Evolutionary conservation across 345 rosid species (phyloP).

Genomic region (Noccaea caerulescens): DNA sequence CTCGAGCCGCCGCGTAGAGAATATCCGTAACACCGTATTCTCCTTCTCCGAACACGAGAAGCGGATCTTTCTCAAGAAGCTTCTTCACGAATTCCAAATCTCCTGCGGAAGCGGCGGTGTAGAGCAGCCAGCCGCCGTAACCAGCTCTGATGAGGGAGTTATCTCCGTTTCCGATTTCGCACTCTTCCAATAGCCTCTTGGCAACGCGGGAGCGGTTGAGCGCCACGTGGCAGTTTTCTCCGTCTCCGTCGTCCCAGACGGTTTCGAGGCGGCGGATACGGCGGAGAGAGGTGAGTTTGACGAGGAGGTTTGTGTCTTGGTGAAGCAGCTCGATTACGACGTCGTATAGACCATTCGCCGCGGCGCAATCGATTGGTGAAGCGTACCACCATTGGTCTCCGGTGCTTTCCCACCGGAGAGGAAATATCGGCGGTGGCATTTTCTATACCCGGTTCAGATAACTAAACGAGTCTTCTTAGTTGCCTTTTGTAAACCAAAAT

Average conservation of each 20-base stretch:
- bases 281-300: conserved; percentile 95
- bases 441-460: conserved; percentile 15
- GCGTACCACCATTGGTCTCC: conserved; percentile 99
- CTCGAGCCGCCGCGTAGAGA: conserved; percentile 80
- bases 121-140: conserved; percentile 94
- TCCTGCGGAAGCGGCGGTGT: conserved; percentile 96
- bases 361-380: conserved; percentile 95
- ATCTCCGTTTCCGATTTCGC: conserved; percentile 62
- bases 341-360: conserved; percentile 89
- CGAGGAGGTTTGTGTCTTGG: conserved; percentile 88
- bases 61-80: conserved; percentile 72
- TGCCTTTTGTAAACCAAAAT: not conserved
- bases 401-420: conserved; percentile 98
- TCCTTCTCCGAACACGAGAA: conserved; percentile 95
- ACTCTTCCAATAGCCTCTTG: conserved; percentile 57
- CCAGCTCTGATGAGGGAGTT: conserved; percentile 86
- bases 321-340: conserved; percentile 83
- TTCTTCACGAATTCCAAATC: conserved; percentile 69
- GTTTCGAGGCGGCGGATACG: conserved; percentile 96
- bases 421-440: conserved; percentile 82
- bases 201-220: conserved; percentile 77
- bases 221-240: conserved; percentile 63
- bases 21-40: conserved; percentile 93
- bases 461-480: not conserved
- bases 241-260: conserved; percentile 93